Conservation (phyloP, 495 filamentous ascomycete species). For the Neurospora sp. region DNA sequence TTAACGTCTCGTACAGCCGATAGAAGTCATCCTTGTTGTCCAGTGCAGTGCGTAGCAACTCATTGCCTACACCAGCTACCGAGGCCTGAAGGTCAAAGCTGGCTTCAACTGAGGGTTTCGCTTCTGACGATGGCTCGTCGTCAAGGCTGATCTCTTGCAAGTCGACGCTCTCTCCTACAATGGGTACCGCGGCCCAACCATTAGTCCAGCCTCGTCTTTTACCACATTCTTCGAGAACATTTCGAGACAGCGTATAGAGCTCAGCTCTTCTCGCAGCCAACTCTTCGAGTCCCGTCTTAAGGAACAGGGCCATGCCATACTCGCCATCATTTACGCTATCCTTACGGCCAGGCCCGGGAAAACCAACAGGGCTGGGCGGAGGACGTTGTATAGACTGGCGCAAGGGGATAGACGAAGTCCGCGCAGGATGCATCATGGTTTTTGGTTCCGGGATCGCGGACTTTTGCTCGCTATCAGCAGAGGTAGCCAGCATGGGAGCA, state of each 20-base stretch:
- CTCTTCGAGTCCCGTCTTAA: slow-evolving; percentile 65
- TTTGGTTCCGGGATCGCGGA: slow-evolving; percentile 48
- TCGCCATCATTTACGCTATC: slow-evolving; percentile 18
- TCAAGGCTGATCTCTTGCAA: slow-evolving; percentile 50
- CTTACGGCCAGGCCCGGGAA: slow-evolving; percentile 26
- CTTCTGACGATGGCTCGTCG: slow-evolving; percentile 15
- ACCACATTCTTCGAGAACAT: slow-evolving; percentile 64
- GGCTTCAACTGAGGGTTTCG: slow-evolving; percentile 16
- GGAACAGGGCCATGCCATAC: slow-evolving; percentile 22
- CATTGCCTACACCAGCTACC: slow-evolving; percentile 41
- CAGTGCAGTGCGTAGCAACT: slow-evolving; percentile 39
- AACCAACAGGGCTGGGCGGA: slow-evolving; percentile 35
- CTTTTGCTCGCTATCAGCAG: slow-evolving; percentile 38
- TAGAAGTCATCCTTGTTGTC: slow-evolving; percentile 42
- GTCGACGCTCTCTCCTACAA: slow-evolving; percentile 35
- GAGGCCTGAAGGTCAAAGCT: slow-evolving; percentile 5
- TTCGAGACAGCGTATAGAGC: slow-evolving; percentile 67
- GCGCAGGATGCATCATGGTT: slow-evolving; percentile 51
- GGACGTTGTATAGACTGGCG: slow-evolving; percentile 20
- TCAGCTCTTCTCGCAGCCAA: slow-evolving; percentile 76
- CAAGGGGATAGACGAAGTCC: slow-evolving; percentile 40
- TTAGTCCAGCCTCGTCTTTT: slow-evolving; percentile 64
- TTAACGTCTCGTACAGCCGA: slow-evolving; percentile 59
- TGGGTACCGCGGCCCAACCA: slow-evolving; percentile 60
- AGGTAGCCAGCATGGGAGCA: slow-evolving; percentile 40